These are phyloP conservation scores for Aspergillus sp. DNA, from an alignment of 2,329 filamentous ascomycete genomes.

Conservation along the genomic window DNA sequence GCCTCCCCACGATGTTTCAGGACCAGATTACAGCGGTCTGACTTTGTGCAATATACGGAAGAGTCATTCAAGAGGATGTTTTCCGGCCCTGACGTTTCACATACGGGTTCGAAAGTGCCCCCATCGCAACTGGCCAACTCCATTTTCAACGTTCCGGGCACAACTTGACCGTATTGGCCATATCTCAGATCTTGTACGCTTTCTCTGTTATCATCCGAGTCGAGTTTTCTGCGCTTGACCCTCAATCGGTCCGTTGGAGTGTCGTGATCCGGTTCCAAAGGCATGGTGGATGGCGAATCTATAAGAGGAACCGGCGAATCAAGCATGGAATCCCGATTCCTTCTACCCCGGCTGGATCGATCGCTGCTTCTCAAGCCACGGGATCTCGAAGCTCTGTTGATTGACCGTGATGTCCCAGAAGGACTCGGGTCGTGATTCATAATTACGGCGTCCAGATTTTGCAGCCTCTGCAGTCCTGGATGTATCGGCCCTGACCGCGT, in stretches of 20 bases:
- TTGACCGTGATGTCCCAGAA: constrained; percentile 13
- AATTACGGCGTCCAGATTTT: constrained; percentile 11
- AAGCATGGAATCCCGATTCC: constrained; percentile 21
- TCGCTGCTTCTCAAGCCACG: constrained; percentile 22
- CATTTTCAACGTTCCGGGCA: constrained; percentile 78
- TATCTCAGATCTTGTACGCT: constrained; percentile 66
- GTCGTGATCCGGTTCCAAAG: constrained; percentile 24
- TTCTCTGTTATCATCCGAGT: constrained; percentile 57
- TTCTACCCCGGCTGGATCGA: constrained; percentile 14
- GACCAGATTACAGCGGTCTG: constrained; percentile 83
- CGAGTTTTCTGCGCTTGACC: constrained; percentile 69
- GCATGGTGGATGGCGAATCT: constrained; percentile 28
- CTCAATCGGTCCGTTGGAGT: constrained; percentile 45
- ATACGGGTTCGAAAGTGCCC: constrained; percentile 60
- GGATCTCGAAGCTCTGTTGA: constrained; percentile 20
- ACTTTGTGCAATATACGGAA: constrained; percentile 87
- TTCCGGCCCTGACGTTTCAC: constrained; percentile 64
- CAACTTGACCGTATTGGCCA: constrained; percentile 82
- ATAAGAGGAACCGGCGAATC: constrained; percentile 27
- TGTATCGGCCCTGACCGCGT: constrained; percentile 13
- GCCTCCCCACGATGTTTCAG: constrained; percentile 77
- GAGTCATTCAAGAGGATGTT: constrained; percentile 81
- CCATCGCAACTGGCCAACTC: constrained; percentile 89
- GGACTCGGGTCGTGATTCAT: constrained; percentile 21
- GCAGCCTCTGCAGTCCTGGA: constrained; percentile 11